phyloP scores from a whole-genome alignment of 1,139 yeast species.

The Saccharomyces hybrid region DNA sequence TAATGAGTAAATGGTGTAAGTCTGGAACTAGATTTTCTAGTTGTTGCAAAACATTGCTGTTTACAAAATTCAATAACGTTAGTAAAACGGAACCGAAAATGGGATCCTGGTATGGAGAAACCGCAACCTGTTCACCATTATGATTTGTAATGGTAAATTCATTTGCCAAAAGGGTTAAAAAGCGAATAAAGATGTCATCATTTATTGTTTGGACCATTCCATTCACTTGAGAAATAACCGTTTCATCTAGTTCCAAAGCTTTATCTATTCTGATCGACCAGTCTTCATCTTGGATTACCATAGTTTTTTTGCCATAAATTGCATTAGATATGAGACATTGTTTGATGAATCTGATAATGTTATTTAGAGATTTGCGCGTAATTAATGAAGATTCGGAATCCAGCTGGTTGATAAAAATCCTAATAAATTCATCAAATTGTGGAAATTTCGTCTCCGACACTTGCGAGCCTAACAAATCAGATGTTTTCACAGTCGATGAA shows the following conservation, averaged over 20 bases:
- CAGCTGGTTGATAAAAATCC: conserved; percentile 28
- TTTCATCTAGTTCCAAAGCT: conserved; percentile 56
- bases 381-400: conserved; percentile 21
- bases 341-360: conserved; percentile 43
- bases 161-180: conserved; percentile 32
- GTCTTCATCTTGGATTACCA: conserved; percentile 60
- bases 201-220: conserved; percentile 17
- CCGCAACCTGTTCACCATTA: conserved; percentile 10
- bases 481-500: conserved; percentile 33
- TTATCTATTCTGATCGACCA: conserved; percentile 72
- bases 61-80: conserved; percentile 27
- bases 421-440: conserved; percentile 34
- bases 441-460: conserved; percentile 40
- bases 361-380: conserved; percentile 33
- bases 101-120: conserved; percentile 15
- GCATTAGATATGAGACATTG: conserved; percentile 63
- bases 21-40: conserved; percentile 17
- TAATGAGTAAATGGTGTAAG: conserved; percentile 11
- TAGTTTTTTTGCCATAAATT: conserved; percentile 43
- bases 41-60: conserved; percentile 18
- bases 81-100: conserved; percentile 29
- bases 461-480: conserved; percentile 39
- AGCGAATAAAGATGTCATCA: conserved; percentile 19
- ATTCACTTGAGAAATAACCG: conserved; percentile 39
- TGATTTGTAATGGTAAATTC: conserved; percentile 31